A percentile compares a stretch with the other conserved stretches of the same genome.
Conservation (phyloP, 208 protist genomes). For the Tritrichomonas musculus region DNA sequence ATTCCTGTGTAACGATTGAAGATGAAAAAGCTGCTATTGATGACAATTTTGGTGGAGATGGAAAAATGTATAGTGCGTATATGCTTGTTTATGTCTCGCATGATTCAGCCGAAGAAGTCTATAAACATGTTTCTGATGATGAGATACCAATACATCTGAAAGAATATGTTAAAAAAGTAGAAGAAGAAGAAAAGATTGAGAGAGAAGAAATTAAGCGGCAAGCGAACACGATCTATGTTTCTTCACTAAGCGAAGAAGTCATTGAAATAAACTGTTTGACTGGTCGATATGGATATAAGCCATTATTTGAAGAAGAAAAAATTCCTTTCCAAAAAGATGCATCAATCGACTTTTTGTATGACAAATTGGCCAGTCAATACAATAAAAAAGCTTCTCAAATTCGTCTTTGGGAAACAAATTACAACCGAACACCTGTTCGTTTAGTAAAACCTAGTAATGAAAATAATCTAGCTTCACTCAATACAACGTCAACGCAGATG, state of each 20-base stretch:
- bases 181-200: neutral
- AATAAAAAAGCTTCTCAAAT: neutral
- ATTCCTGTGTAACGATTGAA: neutral
- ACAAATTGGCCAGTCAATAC: neutral
- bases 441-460: neutral
- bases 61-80: neutral
- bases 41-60: neutral
- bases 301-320: no score
- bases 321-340: neutral
- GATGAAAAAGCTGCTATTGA: neutral
- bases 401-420: neutral
- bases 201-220: neutral
- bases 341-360: neutral
- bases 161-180: neutral
- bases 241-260: neutral
- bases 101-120: neutral
- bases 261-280: neutral
- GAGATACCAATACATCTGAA: constrained; percentile 3
- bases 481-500: neutral
- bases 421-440: neutral
- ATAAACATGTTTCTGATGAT: neutral
- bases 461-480: neutral
- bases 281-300: neutral
- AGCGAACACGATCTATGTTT: neutral
- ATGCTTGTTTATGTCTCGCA: neutral